phyloP scores from a whole-genome alignment of 768 basidiomycete genomes.

The Naganishia antarctica region DNA sequence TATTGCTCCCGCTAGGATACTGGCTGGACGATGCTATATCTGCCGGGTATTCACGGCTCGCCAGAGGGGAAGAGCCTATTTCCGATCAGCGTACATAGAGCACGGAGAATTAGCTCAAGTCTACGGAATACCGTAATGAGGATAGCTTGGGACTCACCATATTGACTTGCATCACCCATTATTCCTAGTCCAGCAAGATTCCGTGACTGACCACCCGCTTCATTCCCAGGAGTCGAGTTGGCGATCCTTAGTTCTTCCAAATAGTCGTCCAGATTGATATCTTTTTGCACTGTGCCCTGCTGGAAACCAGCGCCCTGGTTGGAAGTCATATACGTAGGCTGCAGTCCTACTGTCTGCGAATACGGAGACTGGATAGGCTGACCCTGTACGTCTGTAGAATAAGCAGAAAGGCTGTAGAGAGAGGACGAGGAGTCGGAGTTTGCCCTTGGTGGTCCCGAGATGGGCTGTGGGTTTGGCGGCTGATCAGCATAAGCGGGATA shows the following conservation, averaged over 20 bases:
- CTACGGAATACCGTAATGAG: too few relatives aligned
- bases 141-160: background rate
- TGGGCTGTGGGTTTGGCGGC: background rate
- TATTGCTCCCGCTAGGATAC: background rate
- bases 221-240: background rate
- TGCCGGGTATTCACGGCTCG: too few relatives aligned
- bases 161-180: background rate
- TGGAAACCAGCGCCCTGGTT: too few relatives aligned
- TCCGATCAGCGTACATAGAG: background rate
- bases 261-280: slow-evolving; percentile 16
- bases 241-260: slow-evolving; percentile 4
- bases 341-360: background rate
- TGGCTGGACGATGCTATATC: background rate
- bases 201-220: background rate
- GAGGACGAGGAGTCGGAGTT: slow-evolving; percentile 11
- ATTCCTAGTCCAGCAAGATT: background rate
- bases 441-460: slow-evolving; percentile 3
- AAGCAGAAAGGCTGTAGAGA: slow-evolving; percentile 9
- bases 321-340: background rate
- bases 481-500: background rate
- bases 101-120: too few relatives aligned
- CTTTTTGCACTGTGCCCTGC: background rate
- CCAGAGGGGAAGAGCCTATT: background rate
- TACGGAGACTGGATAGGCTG: slow-evolving; percentile 10
- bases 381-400: slow-evolving; percentile 4